phyloP scores from a whole-genome alignment of 768 basidiomycete genomes.

The Bullera alba region DNA sequence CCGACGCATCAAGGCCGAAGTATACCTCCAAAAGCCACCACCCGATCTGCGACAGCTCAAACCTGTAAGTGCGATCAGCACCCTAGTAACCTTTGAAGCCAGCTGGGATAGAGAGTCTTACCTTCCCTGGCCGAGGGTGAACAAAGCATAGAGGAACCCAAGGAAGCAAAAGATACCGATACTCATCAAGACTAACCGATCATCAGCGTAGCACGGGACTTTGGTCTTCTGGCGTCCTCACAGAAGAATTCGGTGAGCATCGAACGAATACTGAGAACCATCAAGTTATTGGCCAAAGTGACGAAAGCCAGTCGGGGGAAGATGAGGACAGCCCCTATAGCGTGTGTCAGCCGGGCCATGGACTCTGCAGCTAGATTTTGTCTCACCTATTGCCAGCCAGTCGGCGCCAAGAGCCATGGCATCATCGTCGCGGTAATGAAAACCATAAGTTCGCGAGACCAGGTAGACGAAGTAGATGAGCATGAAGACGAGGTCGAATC shows the following conservation, averaged over 20 bases:
- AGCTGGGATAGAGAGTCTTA: constrained; percentile 5
- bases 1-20: constrained; percentile 91
- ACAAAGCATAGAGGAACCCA: constrained; percentile 86
- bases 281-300: constrained; percentile 60
- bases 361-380: neutral
- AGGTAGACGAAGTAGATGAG: constrained; percentile 72
- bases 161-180: constrained; percentile 56
- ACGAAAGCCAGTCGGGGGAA: constrained; percentile 91
- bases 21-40: constrained; percentile 87
- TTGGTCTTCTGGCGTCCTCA: constrained; percentile 8
- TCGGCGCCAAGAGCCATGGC: constrained; percentile 69
- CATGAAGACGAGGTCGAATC: constrained; percentile 87
- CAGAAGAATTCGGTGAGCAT: constrained; percentile 81
- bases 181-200: constrained; percentile 36
- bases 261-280: constrained; percentile 57
- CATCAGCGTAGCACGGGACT: neutral
- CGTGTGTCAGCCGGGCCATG: neutral
- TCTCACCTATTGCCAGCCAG: constrained; percentile 66
- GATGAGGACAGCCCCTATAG: constrained; percentile 62
- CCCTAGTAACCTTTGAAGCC: too few species aligned
- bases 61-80: constrained; percentile 21
- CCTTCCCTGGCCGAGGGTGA: constrained; percentile 62
- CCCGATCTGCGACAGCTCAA: constrained; percentile 56
- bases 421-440: constrained; percentile 59
- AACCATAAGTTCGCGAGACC: constrained; percentile 67